phyloP scores from a whole-genome alignment of 116 monocot species.

The Thalassia testudinum region DNA sequence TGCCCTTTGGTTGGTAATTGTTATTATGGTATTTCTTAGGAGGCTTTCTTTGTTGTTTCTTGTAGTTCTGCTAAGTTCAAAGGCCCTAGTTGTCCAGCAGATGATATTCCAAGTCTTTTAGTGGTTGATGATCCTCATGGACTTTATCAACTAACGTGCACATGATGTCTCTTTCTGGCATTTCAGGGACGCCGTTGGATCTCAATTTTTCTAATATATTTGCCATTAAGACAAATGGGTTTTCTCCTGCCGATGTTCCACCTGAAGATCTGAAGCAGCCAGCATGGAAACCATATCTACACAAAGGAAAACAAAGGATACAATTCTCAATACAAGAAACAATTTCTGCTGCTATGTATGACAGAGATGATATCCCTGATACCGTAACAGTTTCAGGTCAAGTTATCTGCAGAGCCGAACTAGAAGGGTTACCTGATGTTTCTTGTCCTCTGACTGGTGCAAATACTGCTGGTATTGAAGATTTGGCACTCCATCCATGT shows the following conservation, averaged over 20 bases:
- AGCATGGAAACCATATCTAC: slow-evolving; percentile 94
- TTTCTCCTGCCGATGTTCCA: slow-evolving; percentile 63
- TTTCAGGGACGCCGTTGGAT: slow-evolving; percentile 81
- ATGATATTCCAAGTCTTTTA: too few relatives aligned
- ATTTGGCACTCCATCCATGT: slow-evolving; percentile 82
- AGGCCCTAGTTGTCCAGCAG: too few relatives aligned
- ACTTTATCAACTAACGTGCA: too few relatives aligned
- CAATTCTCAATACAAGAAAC: slow-evolving; percentile 65
- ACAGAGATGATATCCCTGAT: slow-evolving; percentile 88
- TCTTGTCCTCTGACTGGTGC: slow-evolving; percentile 52
- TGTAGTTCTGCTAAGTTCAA: too few relatives aligned
- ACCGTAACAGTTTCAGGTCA: slow-evolving; percentile 77
- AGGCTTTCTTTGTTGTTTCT: too few relatives aligned
- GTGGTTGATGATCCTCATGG: too few relatives aligned
- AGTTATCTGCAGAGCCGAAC: slow-evolving; percentile 84
- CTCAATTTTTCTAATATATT: slow-evolving; percentile 58
- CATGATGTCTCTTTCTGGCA: too few relatives aligned
- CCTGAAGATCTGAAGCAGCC: slow-evolving; percentile 69
- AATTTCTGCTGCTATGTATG: slow-evolving; percentile 79
- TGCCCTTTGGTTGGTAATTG: slow-evolving; percentile 97
- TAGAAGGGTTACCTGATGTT: slow-evolving; percentile 95
- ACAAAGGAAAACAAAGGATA: slow-evolving; percentile 81
- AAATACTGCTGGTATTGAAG: slow-evolving; percentile 36
- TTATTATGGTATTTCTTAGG: slow-evolving; percentile 41
- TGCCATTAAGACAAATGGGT: slow-evolving; percentile 54